Percentiles rank a stretch among this genome's conserved stretches.
These are phyloP conservation scores for Candida mattraensis DNA, from an alignment of 805 yeast genomes.

Conservation along the genomic window DNA sequence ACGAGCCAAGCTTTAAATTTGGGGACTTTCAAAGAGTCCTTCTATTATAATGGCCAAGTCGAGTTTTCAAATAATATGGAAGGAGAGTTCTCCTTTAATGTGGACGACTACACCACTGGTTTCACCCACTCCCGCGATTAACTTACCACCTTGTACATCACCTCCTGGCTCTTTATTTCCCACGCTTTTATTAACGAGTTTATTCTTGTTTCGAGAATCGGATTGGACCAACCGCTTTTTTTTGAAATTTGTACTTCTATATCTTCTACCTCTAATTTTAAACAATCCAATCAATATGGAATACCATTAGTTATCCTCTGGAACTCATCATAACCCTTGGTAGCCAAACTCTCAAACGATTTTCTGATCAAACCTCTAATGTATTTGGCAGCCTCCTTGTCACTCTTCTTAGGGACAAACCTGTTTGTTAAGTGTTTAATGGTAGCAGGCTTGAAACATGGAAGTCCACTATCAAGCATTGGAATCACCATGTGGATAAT, in stretches of 20 bases:
- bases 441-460: conserved; percentile 90
- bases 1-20: conserved; percentile 3
- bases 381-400: conserved; percentile 78
- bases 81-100: conserved; percentile 25
- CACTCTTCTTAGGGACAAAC: conserved; percentile 78
- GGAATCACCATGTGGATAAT: conserved; percentile 85
- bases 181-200: too few species aligned
- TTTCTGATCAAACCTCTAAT: conserved; percentile 76
- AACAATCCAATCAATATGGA: conserved; percentile 62
- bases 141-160: too few species aligned
- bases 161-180: too few species aligned
- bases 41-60: conserved; percentile 12
- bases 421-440: conserved; percentile 74
- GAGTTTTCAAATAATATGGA: conserved; percentile 16
- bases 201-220: conserved; percentile 1
- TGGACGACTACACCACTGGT: conserved; percentile 22
- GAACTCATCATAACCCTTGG: conserved; percentile 96
- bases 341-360: conserved; percentile 83
- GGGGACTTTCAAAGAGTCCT: conserved; percentile 12
- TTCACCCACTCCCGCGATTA: conserved; percentile 2
- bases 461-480: conserved; percentile 93
- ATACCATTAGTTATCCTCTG: conserved; percentile 96
- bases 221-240: too few species aligned
- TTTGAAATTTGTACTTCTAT: conserved; percentile 1
- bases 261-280: too few species aligned